Percentiles rank a stretch among this genome's conserved stretches.
phyloP scores from a whole-genome alignment of 768 basidiomycete species.

The Pleurotus salmoneostramineus region DNA sequence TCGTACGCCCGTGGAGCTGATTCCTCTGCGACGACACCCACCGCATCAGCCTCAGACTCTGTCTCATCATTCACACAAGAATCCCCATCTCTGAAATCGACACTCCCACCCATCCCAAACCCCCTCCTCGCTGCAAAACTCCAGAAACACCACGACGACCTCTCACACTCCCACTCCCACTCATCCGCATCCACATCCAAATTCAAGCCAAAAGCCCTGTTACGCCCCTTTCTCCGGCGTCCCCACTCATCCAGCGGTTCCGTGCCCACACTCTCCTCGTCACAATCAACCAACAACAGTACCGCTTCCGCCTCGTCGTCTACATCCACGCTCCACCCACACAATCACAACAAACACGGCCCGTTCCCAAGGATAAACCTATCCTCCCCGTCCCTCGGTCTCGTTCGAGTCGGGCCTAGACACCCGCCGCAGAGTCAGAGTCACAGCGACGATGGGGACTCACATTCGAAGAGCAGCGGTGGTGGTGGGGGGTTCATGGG shows the following conservation, averaged over 20 bases:
- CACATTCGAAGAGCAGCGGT: not conserved
- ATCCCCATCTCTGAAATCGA: not conserved
- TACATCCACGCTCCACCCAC: conserved; percentile 21
- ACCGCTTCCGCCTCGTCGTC: conserved; percentile 17
- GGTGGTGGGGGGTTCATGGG: not conserved
- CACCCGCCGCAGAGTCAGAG: too few relatives aligned
- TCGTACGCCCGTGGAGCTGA: not conserved
- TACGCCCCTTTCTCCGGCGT: not conserved
- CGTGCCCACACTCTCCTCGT: conserved; percentile 13
- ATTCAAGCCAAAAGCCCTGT: not conserved
- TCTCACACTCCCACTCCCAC: not conserved
- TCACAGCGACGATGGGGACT: not conserved
- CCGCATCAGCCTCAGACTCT: conserved; percentile 1
- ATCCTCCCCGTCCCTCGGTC: conserved; percentile 8
- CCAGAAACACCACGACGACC: not conserved
- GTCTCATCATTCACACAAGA: conserved; percentile 3
- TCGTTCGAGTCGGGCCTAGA: not conserved
- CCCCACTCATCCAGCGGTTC: not conserved
- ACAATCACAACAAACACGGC: conserved; percentile 16
- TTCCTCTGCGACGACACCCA: conserved; percentile 2
- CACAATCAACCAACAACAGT: conserved; percentile 16
- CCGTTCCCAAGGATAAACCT: conserved; percentile 3
- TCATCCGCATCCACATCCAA: not conserved
- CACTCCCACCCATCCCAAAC: conserved; percentile 4
- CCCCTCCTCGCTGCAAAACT: conserved; percentile 4